Conservation (phyloP, 139 green algal genomes). For the Chlamydomonas incerta region DNA sequence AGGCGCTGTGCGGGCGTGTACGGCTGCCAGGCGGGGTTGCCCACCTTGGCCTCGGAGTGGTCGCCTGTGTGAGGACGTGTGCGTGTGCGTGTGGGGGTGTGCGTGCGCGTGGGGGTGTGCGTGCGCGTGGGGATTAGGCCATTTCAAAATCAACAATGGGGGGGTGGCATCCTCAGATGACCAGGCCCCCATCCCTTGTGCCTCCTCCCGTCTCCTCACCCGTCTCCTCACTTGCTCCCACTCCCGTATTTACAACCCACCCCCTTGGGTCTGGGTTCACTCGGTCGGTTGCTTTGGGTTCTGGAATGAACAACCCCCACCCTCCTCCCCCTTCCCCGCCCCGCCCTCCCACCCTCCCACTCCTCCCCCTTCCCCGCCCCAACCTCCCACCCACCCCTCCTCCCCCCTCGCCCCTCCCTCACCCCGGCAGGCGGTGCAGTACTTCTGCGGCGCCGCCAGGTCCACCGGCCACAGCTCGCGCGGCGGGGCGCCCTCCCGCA, state of each 20-base stretch:
- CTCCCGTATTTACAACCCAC: too few relatives aligned
- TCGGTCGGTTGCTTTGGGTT: not conserved
- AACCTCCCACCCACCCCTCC: not conserved
- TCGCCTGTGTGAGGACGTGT: not conserved
- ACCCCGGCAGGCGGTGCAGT: slow-evolving; percentile 57
- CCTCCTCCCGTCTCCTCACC: too few relatives aligned
- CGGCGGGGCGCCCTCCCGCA: not conserved
- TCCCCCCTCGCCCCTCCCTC: not conserved
- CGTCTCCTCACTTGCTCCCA: too few relatives aligned
- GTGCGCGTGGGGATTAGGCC: too few relatives aligned
- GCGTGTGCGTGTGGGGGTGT: too few relatives aligned
- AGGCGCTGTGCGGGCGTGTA: slow-evolving; percentile 46
- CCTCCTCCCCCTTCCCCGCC: not conserved
- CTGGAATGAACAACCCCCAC: not conserved
- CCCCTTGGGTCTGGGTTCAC: too few relatives aligned
- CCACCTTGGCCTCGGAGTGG: slow-evolving; percentile 43
- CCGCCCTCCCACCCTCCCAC: not conserved
- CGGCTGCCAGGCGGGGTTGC: slow-evolving; percentile 47
- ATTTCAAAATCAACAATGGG: too few relatives aligned
- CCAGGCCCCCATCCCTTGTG: too few relatives aligned
- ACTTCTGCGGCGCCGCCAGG: slow-evolving; percentile 16
- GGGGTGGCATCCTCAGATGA: too few relatives aligned
- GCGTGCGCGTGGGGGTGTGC: too few relatives aligned
- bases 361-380: not conserved
- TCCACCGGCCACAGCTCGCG: slow-evolving; percentile 52